Conservation (phyloP, 805 yeast genomes). For the Schwanniomyces sp. region DNA sequence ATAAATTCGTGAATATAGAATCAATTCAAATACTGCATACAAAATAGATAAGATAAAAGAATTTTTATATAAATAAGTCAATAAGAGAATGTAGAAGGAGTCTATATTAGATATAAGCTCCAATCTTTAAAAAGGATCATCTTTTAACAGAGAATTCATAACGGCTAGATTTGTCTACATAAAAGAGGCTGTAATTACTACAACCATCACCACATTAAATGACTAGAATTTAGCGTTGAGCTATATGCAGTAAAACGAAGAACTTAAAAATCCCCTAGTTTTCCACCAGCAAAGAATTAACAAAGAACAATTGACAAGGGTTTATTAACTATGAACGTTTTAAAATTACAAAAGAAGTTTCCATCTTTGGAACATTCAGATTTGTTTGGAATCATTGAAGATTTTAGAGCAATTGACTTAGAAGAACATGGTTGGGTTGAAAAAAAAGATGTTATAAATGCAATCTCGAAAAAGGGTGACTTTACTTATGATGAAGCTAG, state of each 20-base stretch:
- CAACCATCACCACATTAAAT: not conserved
- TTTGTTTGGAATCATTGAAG: conserved; percentile 79
- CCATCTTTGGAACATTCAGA: conserved; percentile 87
- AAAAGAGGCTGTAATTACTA: not conserved
- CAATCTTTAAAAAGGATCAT: too few relatives aligned
- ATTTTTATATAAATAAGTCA: not conserved
- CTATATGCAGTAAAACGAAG: not conserved
- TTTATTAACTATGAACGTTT: conserved; percentile 35
- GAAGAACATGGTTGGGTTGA: conserved; percentile 96
- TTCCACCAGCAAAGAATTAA: not conserved
- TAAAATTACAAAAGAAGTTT: conserved; percentile 65
- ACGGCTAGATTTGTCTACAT: not conserved
- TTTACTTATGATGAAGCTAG: conserved; percentile 90
- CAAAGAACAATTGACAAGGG: not conserved
- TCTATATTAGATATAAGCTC: too few relatives aligned
- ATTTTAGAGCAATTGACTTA: conserved; percentile 77
- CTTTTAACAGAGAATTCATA: not conserved
- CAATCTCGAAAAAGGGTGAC: conserved; percentile 74
- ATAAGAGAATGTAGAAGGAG: not conserved
- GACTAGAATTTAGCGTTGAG: not conserved
- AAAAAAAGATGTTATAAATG: conserved; percentile 84
- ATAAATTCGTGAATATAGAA: not conserved
- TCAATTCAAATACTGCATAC: not conserved
- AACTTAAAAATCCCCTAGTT: not conserved
- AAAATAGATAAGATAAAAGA: not conserved